Conservation (phyloP, 192 early-diverging fungal genomes). For the Coemansia sp. region DNA sequence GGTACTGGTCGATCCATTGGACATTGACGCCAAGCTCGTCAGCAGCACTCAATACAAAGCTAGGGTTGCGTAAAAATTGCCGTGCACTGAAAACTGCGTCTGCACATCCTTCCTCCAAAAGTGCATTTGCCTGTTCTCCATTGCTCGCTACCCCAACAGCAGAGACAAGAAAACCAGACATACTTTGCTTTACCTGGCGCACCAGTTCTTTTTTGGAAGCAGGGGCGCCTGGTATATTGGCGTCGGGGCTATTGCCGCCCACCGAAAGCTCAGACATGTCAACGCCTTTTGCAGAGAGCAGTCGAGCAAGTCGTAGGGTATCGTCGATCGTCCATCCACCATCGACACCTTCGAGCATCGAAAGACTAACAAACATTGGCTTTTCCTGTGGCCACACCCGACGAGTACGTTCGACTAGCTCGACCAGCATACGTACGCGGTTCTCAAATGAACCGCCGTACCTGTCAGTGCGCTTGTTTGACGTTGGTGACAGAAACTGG, state of each 20-base stretch:
- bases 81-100: constrained; percentile 71
- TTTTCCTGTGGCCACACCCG: constrained; percentile 74
- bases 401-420: constrained; percentile 65
- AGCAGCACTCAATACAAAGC: constrained; percentile 65
- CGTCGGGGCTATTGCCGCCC: constrained; percentile 63
- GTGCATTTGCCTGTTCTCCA: constrained; percentile 63
- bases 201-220: constrained; percentile 66
- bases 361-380: constrained; percentile 84
- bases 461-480: constrained; percentile 85
- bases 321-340: constrained; percentile 78
- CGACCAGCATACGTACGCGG: constrained; percentile 76
- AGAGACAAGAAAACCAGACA: constrained; percentile 53
- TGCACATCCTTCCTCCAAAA: constrained; percentile 66
- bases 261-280: constrained; percentile 78
- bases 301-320: constrained; percentile 60
- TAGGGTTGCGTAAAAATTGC: constrained; percentile 65
- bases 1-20: constrained; percentile 63
- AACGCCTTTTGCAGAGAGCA: constrained; percentile 68
- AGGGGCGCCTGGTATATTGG: constrained; percentile 33
- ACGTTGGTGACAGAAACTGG: constrained; percentile 76
- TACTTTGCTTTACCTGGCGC: constrained; percentile 57
- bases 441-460: constrained; percentile 94
- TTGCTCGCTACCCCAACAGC: constrained; percentile 69
- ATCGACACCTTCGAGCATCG: constrained; percentile 69
- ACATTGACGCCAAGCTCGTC: constrained; percentile 66